phyloP scores from a whole-genome alignment of 1,284 basidiomycete genomes.

The Moniliella sp. region DNA sequence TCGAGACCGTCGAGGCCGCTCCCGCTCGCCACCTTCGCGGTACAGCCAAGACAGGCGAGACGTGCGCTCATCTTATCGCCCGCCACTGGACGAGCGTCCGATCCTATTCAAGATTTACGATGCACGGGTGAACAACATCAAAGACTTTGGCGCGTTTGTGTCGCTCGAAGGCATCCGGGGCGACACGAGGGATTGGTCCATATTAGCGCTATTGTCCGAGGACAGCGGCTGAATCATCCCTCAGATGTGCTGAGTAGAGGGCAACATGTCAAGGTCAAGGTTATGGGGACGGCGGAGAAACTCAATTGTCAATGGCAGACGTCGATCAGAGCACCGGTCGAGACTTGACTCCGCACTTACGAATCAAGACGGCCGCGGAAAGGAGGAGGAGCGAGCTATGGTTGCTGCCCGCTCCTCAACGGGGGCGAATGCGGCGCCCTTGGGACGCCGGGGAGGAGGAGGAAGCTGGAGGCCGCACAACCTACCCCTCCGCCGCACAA shows the following conservation, averaged over 20 bases:
- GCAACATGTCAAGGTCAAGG: conserved; percentile 65
- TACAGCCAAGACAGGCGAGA: too few relatives aligned
- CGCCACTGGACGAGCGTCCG: conserved; percentile 54
- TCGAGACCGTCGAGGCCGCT: too few relatives aligned
- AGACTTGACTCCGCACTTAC: conserved; percentile 75
- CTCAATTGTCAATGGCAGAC: conserved; percentile 87
- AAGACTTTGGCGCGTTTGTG: conserved; percentile 89
- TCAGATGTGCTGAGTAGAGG: conserved; percentile 62
- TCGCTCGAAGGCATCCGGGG: conserved; percentile 65
- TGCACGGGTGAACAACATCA: conserved; percentile 61
- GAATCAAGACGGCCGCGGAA: conserved; percentile 78
- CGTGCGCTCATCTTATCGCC: too few relatives aligned
- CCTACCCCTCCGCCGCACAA: too few relatives aligned
- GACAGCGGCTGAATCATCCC: conserved; percentile 56
- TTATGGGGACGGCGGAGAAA: conserved; percentile 57
- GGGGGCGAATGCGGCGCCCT: conserved; percentile 38
- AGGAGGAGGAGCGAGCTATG: conserved; percentile 11
- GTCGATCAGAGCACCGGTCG: conserved; percentile 73
- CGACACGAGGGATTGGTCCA: conserved; percentile 80
- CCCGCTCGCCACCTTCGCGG: too few relatives aligned
- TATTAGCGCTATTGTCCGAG: conserved; percentile 59
- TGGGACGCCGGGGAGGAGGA: too few relatives aligned
- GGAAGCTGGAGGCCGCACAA: too few relatives aligned
- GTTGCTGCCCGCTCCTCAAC: conserved; percentile 18
- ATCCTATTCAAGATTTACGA: conserved; percentile 83